These are phyloP conservation scores for Mycosphaerella sp. DNA, from an alignment of 2,329 filamentous ascomycete species.

Conservation along the genomic window DNA sequence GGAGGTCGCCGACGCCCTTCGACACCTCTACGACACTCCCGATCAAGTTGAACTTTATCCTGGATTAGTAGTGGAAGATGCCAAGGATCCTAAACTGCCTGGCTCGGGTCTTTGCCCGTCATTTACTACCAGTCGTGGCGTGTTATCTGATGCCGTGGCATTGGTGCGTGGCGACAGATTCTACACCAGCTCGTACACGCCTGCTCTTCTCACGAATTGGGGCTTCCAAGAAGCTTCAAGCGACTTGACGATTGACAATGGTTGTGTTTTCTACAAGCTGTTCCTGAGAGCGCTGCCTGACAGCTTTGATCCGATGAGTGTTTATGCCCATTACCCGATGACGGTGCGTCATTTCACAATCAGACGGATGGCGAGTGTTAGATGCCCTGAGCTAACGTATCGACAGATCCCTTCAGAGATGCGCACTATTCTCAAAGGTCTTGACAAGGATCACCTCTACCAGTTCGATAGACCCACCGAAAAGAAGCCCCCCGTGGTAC, in stretches of 20 bases:
- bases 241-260: conserved; percentile 43
- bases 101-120: conserved; percentile 50
- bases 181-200: conserved; percentile 44
- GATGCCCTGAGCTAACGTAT: too few relatives aligned
- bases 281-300: conserved; percentile 47
- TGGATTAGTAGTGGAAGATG: conserved; percentile 57
- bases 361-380: too few relatives aligned
- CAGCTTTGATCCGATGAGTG: conserved; percentile 43
- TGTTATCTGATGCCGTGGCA: conserved; percentile 55
- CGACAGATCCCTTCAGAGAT: conserved; percentile 41
- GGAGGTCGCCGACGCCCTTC: conserved; percentile 51
- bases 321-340: conserved; percentile 48
- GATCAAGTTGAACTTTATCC: conserved; percentile 66
- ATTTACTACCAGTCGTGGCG: conserved; percentile 51
- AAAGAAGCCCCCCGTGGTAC: conserved; percentile 35
- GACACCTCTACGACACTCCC: conserved; percentile 56
- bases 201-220: conserved; percentile 37
- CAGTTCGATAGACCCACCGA: conserved; percentile 31
- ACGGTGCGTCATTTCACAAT: conserved; percentile 23
- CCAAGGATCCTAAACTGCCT: conserved; percentile 47
- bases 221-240: conserved; percentile 45
- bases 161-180: conserved; percentile 56
- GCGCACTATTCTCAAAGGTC: conserved; percentile 38
- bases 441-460: conserved; percentile 41
- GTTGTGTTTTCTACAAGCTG: conserved; percentile 49